Conservation (phyloP, 805 yeast genomes). For the Candida michaelii region DNA sequence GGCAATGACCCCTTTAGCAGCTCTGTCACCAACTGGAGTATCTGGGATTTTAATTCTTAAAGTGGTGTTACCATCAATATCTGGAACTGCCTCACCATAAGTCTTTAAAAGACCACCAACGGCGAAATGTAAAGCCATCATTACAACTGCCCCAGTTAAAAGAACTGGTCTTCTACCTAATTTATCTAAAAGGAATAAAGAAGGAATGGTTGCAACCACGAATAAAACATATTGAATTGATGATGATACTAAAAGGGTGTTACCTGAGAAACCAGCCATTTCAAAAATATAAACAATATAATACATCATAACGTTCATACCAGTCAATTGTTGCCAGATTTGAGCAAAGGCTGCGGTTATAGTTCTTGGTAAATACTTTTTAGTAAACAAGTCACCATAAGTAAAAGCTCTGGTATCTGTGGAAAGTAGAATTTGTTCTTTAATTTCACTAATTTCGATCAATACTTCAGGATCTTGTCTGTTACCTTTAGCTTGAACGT, state of each 20-base stretch:
- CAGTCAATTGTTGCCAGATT: constrained; percentile 63
- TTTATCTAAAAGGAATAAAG: constrained; percentile 57
- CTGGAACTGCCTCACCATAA: constrained; percentile 33
- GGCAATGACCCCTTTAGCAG: constrained; percentile 48
- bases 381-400: constrained; percentile 50
- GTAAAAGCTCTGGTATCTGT: constrained; percentile 47
- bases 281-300: constrained; percentile 64
- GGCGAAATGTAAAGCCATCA: constrained; percentile 43
- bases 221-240: constrained; percentile 62
- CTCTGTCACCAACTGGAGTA: constrained; percentile 30
- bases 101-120: constrained; percentile 43
- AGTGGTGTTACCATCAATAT: constrained; percentile 24
- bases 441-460: constrained; percentile 58
- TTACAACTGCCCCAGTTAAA: constrained; percentile 47
- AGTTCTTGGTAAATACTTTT: constrained; percentile 51
- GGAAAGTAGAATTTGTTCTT: constrained; percentile 54
- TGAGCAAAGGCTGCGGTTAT: constrained; percentile 53
- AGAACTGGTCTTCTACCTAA: constrained; percentile 68
- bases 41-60: constrained; percentile 25
- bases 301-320: constrained; percentile 70
- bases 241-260: constrained; percentile 52
- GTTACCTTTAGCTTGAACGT: constrained; percentile 43
- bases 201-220: constrained; percentile 57
- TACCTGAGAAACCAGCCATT: constrained; percentile 59
- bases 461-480: constrained; percentile 46